Evolutionary conservation across 208 protist genomes (phyloP), one percentile per base, ranked within the genome.

Genomic region (Borovskyia barvae): DNA sequence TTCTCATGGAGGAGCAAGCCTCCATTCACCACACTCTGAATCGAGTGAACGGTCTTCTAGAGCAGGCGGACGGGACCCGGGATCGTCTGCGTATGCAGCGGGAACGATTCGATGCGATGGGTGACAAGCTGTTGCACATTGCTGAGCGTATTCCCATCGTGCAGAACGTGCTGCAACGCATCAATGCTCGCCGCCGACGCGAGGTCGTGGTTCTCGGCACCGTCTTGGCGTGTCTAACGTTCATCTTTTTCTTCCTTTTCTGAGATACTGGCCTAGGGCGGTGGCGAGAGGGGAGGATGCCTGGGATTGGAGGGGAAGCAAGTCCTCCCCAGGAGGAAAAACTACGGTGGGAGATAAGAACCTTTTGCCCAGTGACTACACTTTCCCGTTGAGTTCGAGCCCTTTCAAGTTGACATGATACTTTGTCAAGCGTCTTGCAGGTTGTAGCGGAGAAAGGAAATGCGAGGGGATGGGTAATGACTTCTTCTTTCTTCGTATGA

Each of bases 1-100:
- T 90, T 22, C 68, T 95, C 40, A 76, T 88, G 47, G 72, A 82
- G 45, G 89, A 95, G 77, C 83, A 93, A 56, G 37, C 80, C 4
- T 72, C 84, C 2, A 72, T 95, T 25, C 78, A 78, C 6, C 77
- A 91, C 77, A 88, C 89, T 5, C 71, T 83, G 32, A 59, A 48
- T 19, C 75, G 80, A 19, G 65, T 92, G 22, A 82, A 86, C 36
- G 49, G 52, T 19, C 77, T 95, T 39, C 41, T 95, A 2, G 74
- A 82, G 28, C 69, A 88, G 50, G 86, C 80, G 2, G 72, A 75
- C n/a, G 45, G 50, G 12, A 81, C 82, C 19, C 82, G 79, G 7
- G 74, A 73, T 12, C 69, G 66, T 22, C 58, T 95, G 57, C 81
- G 72, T 2, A 39, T 41, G 53, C 89, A 95, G 70, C 77, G 86